Base-by-base conservation (phyloP, 768 basidiomycete genomes). In the Panaeolus papilionaceus region DNA sequence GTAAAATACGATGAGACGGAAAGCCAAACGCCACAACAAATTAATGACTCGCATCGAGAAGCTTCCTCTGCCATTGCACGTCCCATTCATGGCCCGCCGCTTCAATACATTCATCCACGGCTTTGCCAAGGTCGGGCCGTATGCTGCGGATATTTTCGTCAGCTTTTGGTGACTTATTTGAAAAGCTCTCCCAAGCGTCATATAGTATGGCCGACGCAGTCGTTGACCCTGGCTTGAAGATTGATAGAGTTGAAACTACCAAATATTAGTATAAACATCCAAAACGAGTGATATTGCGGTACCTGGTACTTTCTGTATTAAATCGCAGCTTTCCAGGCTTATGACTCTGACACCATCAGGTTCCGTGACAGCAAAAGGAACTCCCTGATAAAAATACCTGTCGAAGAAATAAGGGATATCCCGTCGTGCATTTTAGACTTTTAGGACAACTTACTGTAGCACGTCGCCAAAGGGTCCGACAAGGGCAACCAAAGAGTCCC, bases 221-320 rank as follows among this genome's bases (percentile, higher is more conserved):
- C 0, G 92, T 92, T 8, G 98, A 99, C 11, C 96, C 97, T 37
- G 98, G 98, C 44, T 89, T 86, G 78, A 98, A 97, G 38, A 98
- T 89, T 1, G 93, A 92, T 40, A 92, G 77, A 0, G 91, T 88
- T 0, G 95, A 91, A 39, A 86, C 94, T 94, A 73, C 9, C 39
- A 12, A 16, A 20, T 23, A 2, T 49, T 49, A 49, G 47, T 12
- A 8, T 4, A 10, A 20, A 10, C 9, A 20, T 20, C 47, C 8
- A 23, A 49, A 49, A 20, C 47, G 16, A 20, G 23, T 12, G 23
- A 20, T 49, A 49, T 49, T 23, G 64, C 33, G 16, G 14, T 67
- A 96, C 95, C 83, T 28, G 97, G 95, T 0, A 99, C 98, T 80
- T 96, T 97, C 74, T 98, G 94, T 20, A 99, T 82, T 64, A 98